These are phyloP conservation scores for Saccharomycodes ludwigii DNA, from an alignment of 805 yeast genomes.

Conservation along the genomic window DNA sequence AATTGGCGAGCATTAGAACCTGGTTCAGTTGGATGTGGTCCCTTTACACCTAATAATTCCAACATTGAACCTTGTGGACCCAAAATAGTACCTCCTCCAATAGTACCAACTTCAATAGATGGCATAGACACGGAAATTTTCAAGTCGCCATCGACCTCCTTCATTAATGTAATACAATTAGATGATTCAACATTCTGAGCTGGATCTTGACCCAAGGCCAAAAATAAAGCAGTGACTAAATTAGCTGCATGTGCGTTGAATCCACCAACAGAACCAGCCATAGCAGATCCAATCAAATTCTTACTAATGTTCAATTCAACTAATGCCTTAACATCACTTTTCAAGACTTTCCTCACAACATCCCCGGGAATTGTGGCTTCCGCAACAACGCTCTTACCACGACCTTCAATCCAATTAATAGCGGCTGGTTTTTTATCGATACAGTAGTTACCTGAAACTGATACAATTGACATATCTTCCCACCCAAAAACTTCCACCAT, in stretches of 20 bases:
- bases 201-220: conserved; percentile 99
- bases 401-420: conserved; percentile 97
- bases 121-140: conserved; percentile 98
- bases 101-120: conserved; percentile 95
- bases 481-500: conserved; percentile 87
- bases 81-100: conserved; percentile 97
- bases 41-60: conserved; percentile 86
- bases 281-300: conserved; percentile 90
- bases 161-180: conserved; percentile 93
- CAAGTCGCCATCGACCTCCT: conserved; percentile 68
- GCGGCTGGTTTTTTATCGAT: conserved; percentile 97
- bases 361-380: conserved; percentile 83
- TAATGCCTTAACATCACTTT: conserved; percentile 83
- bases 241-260: conserved; percentile 98
- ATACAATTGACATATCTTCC: conserved; percentile 84
- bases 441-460: conserved; percentile 95
- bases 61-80: conserved; percentile 97
- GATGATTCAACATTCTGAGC: conserved; percentile 98
- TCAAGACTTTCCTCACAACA: conserved; percentile 69
- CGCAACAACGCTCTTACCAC: conserved; percentile 97
- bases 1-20: conserved; percentile 91
- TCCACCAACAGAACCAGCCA: conserved; percentile 98
- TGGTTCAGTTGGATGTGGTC: conserved; percentile 88
- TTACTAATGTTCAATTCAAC: conserved; percentile 83
- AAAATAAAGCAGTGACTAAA: conserved; percentile 81